Percentiles rank a stretch among this genome's conserved stretches.
phyloP scores from a whole-genome alignment of 1,284 basidiomycete genomes.

The Fomitopsis schrenkii region DNA sequence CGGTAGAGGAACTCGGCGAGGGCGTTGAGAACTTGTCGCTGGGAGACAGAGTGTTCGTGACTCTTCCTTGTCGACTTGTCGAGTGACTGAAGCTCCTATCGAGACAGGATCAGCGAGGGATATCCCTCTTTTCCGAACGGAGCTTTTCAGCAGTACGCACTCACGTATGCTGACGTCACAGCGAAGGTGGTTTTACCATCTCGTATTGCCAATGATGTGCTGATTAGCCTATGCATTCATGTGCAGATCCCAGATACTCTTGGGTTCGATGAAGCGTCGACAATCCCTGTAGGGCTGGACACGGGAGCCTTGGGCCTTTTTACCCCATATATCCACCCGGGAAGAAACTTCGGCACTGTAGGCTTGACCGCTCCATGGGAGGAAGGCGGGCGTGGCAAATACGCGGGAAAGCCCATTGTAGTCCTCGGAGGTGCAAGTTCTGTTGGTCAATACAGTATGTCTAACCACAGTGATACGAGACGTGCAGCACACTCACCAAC shows the following conservation, averaged over 20 bases:
- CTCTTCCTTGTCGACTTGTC: too few species aligned
- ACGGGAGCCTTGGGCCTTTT: constrained; percentile 7
- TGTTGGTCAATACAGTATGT: constrained; percentile 30
- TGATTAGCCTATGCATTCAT: constrained; percentile 19
- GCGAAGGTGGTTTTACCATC: not conserved
- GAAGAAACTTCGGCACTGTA: constrained; percentile 1
- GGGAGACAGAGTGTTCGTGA: constrained; percentile 14
- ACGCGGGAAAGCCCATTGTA: constrained; percentile 26
- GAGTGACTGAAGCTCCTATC: not conserved
- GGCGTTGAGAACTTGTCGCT: constrained; percentile 8
- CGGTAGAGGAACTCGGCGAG: constrained; percentile 14
- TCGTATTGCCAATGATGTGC: constrained; percentile 9
- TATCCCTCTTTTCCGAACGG: constrained; percentile 32
- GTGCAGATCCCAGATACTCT: constrained; percentile 3
- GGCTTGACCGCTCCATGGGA: constrained; percentile 15
- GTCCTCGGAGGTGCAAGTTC: constrained; percentile 34
- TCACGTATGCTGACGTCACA: constrained; percentile 35
- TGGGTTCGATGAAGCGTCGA: constrained; percentile 5
- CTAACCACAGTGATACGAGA: too few species aligned
- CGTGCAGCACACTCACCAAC: not conserved
- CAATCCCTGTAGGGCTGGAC: constrained; percentile 8
- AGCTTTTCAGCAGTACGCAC: constrained; percentile 48
- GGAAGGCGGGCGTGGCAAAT: constrained; percentile 22
- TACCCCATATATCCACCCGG: not conserved
- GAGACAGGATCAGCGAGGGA: constrained; percentile 38